These are phyloP conservation scores for Tulasnella calospora DNA, from an alignment of 768 basidiomycete genomes.

Conservation along the genomic window DNA sequence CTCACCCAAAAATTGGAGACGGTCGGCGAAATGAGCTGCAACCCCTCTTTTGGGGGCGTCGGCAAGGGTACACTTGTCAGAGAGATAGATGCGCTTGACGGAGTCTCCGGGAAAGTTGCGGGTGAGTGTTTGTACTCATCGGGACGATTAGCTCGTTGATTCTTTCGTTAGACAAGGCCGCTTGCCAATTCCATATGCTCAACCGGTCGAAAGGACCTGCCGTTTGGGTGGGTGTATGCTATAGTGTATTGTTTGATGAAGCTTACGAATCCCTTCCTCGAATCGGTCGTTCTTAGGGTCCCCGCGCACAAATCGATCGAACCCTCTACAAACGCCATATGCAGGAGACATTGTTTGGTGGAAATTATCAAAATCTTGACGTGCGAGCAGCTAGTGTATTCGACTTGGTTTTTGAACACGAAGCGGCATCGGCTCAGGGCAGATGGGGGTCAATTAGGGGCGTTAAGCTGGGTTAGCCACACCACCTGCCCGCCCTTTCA, in stretches of 20 bases:
- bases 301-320: slow-evolving; percentile 82
- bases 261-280: background rate
- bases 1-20: slow-evolving; percentile 78
- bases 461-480: slow-evolving; percentile 56
- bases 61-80: slow-evolving; percentile 89
- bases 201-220: slow-evolving; percentile 84
- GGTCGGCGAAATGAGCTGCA: slow-evolving; percentile 82
- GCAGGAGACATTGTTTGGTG: slow-evolving; percentile 55
- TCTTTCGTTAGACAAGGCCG: slow-evolving; percentile 62
- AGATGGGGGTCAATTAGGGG: slow-evolving; percentile 45
- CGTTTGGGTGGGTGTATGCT: slow-evolving; percentile 59
- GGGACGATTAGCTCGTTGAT: background rate
- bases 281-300: slow-evolving; percentile 52
- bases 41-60: slow-evolving; percentile 87
- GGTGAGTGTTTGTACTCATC: slow-evolving; percentile 47
- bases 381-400: slow-evolving; percentile 70
- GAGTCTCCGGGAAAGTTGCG: slow-evolving; percentile 75
- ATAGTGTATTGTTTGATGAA: background rate
- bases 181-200: slow-evolving; percentile 81
- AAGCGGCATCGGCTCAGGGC: slow-evolving; percentile 32
- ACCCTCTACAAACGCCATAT: slow-evolving; percentile 78
- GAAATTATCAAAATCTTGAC: slow-evolving; percentile 61
- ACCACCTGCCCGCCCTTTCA: background rate
- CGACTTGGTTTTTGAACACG: slow-evolving; percentile 63
- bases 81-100: slow-evolving; percentile 87